phyloP scores from a whole-genome alignment of 768 basidiomycete genomes.

The Mycena rebaudengoi region DNA sequence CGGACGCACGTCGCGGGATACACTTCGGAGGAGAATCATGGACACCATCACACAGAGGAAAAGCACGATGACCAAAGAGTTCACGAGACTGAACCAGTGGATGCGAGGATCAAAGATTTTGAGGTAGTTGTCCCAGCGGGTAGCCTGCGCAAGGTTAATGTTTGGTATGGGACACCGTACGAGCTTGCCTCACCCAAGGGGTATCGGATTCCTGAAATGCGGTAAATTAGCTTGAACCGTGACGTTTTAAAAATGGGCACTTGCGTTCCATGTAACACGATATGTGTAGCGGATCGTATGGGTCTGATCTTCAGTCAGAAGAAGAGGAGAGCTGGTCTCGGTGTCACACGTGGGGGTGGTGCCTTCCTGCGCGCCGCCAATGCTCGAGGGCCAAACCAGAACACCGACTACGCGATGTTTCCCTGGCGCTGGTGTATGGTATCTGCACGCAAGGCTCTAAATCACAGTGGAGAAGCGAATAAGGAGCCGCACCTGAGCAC shows the following conservation, averaged over 20 bases:
- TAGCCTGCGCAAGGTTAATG: conserved; percentile 63
- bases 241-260: conserved; percentile 39
- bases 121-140: conserved; percentile 96
- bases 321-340: conserved; percentile 51
- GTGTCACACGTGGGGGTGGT: conserved; percentile 63
- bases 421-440: conserved; percentile 75
- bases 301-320: conserved; percentile 65
- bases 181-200: conserved; percentile 68
- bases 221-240: not conserved
- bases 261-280: conserved; percentile 84
- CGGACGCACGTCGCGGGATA: conserved; percentile 84
- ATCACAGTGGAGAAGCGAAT: not conserved
- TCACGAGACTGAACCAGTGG: conserved; percentile 96
- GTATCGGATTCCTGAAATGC: conserved; percentile 77
- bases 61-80: conserved; percentile 89
- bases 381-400: conserved; percentile 80
- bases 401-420: conserved; percentile 93
- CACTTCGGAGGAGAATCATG: conserved; percentile 86
- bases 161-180: not conserved
- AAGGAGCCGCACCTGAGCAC: conserved; percentile 65
- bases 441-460: conserved; percentile 55
- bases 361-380: conserved; percentile 66
- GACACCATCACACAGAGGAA: conserved; percentile 95
- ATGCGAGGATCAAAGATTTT: conserved; percentile 94
- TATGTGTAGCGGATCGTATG: conserved; percentile 88